phyloP scores from a whole-genome alignment of 345 rosid genomes.

The Populus ilicifolia region DNA sequence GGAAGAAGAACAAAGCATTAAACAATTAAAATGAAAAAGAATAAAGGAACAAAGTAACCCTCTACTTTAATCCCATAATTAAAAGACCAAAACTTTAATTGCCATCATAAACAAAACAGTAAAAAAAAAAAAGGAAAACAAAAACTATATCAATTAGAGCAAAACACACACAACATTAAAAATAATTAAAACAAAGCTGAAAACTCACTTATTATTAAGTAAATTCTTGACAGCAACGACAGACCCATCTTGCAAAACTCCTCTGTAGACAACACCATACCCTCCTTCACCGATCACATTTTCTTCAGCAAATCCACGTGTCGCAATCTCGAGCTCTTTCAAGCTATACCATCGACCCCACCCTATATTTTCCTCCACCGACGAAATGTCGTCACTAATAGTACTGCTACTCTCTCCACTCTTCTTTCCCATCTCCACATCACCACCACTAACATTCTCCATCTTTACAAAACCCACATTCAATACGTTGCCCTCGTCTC shows the following conservation, averaged over 20 bases:
- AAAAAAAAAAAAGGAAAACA: background rate
- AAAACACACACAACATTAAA: background rate
- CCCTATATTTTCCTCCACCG: conserved; percentile 59
- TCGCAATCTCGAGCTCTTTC: conserved; percentile 83
- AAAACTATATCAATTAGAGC: conserved; percentile 15
- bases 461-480: conserved; percentile 19
- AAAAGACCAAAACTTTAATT: background rate
- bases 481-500: conserved; percentile 27
- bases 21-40: conserved; percentile 5
- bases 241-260: conserved; percentile 65
- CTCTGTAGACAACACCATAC: conserved; percentile 80
- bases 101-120: background rate
- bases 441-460: conserved; percentile 18
- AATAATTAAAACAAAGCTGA: background rate
- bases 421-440: conserved; percentile 13
- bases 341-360: conserved; percentile 93
- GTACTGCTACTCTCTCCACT: conserved; percentile 39
- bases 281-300: conserved; percentile 95
- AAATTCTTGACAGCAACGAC: conserved; percentile 88
- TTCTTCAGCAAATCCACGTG: conserved; percentile 71
- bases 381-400: conserved; percentile 39
- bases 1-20: conserved; percentile 5
- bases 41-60: conserved; percentile 29
- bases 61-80: conserved; percentile 20
- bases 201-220: conserved; percentile 77